Evolutionary conservation across 768 basidiomycete genomes (phyloP), one percentile per base, ranked within the genome.

Genomic region (Trametes gibbosa): DNA sequence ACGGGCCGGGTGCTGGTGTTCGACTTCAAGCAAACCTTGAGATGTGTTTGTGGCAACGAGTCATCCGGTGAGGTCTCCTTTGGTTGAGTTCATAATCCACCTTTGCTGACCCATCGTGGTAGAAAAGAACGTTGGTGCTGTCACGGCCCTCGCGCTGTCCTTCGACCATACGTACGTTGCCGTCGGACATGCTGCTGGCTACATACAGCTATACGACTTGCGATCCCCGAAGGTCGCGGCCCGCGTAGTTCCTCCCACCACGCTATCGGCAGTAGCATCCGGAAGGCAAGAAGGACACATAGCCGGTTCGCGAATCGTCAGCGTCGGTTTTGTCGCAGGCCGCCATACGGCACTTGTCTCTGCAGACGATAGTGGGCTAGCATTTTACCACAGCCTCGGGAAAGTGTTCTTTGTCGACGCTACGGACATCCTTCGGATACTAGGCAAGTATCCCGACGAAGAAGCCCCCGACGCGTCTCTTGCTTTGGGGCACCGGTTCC

Each of bases 331-430:
- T 68, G 83, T 98, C 8, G 94, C 92, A 13, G 88, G 87, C 19
- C 81, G 96, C 40, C 96, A 97, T 66, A 98, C 97, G 2, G 95
- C 93, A 5, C 81, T 98, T 50, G 84, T 98, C 40, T 88, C 89
- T 4, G 90, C 92, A 2, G 97, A 98, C 69, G 91, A 96, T 58
- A 75, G 81, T 64, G 97, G 97, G 0, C 80, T 98, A 9, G 92
- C 94, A 0, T 99, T 99, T 73, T 97, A 92, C 70, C 95, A 98
- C 73, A 91, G 89, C 54, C 76, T 99, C 4, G 94, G 97, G 25
- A 95, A 92, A 71, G 87, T 98, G 12, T 79, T 98, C 14, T 97
- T 97, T 64, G 88, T 99, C 6, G 95, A 98, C 46, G 95, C 95
- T 13, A 86, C 91, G 16, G 97, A 99, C 70, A 92, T 92, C 34